Conservation (phyloP, 2,329 filamentous ascomycete species). For the Paracoccidioides lutzii region DNA sequence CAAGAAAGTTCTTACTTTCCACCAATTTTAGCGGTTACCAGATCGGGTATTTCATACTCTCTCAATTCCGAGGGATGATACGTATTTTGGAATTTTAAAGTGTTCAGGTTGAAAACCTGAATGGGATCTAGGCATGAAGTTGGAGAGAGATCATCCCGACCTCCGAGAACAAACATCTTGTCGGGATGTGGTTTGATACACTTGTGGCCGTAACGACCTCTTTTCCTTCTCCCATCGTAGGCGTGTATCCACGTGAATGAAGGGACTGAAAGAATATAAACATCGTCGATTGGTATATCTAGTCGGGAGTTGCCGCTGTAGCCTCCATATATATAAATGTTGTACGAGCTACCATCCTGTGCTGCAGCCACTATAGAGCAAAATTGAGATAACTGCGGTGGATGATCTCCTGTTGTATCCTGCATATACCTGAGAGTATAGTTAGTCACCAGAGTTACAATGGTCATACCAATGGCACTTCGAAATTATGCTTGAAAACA, state of each 20-base stretch:
- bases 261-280: conserved; percentile 24
- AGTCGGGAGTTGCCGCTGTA: conserved; percentile 15
- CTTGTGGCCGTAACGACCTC: conserved; percentile 20
- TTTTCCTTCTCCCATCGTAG: conserved; percentile 10
- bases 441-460: too few relatives aligned
- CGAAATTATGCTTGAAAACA: not conserved
- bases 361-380: conserved; percentile 30
- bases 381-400: conserved; percentile 25
- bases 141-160: conserved; percentile 9
- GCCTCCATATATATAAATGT: conserved; percentile 26
- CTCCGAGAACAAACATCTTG: conserved; percentile 30
- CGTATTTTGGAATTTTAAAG: conserved; percentile 18
- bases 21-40: conserved; percentile 22
- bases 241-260: conserved; percentile 24
- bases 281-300: conserved; percentile 19
- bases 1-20: conserved; percentile 19
- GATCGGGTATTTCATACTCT: conserved; percentile 20
- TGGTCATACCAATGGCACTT: not conserved
- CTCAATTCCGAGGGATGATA: conserved; percentile 22
- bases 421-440: conserved; percentile 25
- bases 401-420: conserved; percentile 28
- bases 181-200: conserved; percentile 37
- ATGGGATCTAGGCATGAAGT: conserved; percentile 41
- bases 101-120: conserved; percentile 34
- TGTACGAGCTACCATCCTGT: conserved; percentile 25